phyloP scores from a whole-genome alignment of 2,329 filamentous ascomycete species.

The Curvularia lunata region DNA sequence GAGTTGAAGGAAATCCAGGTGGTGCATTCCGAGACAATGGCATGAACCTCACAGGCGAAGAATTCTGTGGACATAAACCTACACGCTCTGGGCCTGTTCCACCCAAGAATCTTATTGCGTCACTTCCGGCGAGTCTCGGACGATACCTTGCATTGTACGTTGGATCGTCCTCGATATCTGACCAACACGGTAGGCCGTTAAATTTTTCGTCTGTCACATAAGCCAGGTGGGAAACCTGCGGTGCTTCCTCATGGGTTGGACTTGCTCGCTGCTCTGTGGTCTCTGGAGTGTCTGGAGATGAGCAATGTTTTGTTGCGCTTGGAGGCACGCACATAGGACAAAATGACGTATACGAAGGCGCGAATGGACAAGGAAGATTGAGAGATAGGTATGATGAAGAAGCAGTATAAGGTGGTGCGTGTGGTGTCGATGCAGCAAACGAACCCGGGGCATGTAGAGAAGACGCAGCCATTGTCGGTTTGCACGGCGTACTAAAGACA shows the following conservation, averaged over 20 bases:
- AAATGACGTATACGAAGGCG: neutral
- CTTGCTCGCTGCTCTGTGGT: neutral
- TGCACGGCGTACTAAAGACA: neutral
- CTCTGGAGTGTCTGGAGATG: neutral
- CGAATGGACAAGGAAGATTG: neutral
- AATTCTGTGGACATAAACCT: too few relatives aligned
- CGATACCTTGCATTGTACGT: neutral
- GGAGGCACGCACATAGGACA: neutral
- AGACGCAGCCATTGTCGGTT: neutral
- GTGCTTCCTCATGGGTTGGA: neutral
- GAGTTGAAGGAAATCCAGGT: neutral
- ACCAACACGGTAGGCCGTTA: conserved; percentile 6
- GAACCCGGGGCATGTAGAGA: neutral
- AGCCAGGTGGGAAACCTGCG: neutral
- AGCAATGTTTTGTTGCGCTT: neutral
- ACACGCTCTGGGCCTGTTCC: neutral
- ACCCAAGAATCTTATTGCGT: neutral
- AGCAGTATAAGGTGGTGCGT: neutral
- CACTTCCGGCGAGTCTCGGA: neutral
- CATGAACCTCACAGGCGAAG: neutral
- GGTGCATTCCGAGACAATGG: neutral
- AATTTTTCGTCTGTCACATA: conserved; percentile 10
- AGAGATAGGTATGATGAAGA: neutral
- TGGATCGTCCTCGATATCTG: conserved; percentile 5
- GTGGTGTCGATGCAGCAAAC: neutral